Evolutionary conservation across 805 yeast genomes (phyloP).

Genomic region (Ogataea neopini): DNA sequence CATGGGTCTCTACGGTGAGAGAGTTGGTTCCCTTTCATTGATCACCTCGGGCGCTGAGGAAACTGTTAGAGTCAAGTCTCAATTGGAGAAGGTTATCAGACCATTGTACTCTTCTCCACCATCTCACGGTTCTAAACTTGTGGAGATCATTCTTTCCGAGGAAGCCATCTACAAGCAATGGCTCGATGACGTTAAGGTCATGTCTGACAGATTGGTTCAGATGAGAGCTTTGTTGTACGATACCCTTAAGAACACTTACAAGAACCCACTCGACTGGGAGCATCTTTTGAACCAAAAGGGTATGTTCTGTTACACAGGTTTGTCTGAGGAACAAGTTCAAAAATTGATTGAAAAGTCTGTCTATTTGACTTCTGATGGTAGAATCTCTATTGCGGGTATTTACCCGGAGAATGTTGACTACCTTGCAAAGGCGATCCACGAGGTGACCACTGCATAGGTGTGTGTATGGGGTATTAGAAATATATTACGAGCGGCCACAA

Average conservation of each 20-base stretch:
- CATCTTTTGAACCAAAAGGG: slow-evolving; percentile 89
- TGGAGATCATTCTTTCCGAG: slow-evolving; percentile 68
- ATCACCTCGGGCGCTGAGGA: slow-evolving; percentile 57
- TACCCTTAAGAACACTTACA: slow-evolving; percentile 49
- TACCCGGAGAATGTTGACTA: slow-evolving; percentile 77
- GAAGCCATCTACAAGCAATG: slow-evolving; percentile 66
- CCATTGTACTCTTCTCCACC: slow-evolving; percentile 94
- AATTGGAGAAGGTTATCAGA: slow-evolving; percentile 79
- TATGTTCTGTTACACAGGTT: slow-evolving; percentile 94
- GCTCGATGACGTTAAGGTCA: slow-evolving; percentile 75
- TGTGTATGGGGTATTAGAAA: neutral
- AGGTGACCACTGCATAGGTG: slow-evolving; percentile 31
- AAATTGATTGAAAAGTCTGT: slow-evolving; percentile 71
- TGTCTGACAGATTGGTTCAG: slow-evolving; percentile 74
- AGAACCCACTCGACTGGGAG: slow-evolving; percentile 74
- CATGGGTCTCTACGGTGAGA: slow-evolving; percentile 94
- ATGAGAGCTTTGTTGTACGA: slow-evolving; percentile 69
- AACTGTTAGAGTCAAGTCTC: slow-evolving; percentile 53
- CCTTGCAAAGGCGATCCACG: slow-evolving; percentile 49
- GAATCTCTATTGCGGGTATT: slow-evolving; percentile 89
- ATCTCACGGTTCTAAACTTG: slow-evolving; percentile 89
- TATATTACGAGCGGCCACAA: neutral
- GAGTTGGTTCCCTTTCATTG: slow-evolving; percentile 80
- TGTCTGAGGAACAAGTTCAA: slow-evolving; percentile 67
- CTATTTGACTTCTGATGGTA: slow-evolving; percentile 87